phyloP scores from a whole-genome alignment of 1,284 basidiomycete species.

The Agroathelia rolfsii region DNA sequence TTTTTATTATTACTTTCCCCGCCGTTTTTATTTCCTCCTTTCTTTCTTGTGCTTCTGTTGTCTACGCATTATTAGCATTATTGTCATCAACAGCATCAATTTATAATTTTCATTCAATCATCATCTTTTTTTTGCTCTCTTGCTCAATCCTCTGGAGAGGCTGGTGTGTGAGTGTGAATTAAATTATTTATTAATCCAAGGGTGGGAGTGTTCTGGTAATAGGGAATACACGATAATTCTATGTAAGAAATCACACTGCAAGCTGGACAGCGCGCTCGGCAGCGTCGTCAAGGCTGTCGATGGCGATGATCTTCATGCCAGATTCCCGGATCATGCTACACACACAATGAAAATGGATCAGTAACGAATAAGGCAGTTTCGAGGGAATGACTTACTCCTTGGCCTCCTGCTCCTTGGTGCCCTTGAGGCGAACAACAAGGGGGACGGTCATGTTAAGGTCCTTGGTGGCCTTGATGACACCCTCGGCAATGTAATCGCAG shows the following conservation, averaged over 20 bases:
- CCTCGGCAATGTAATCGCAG: slow-evolving; percentile 95
- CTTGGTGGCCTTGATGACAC: slow-evolving; percentile 96
- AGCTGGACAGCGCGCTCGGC: slow-evolving; percentile 79
- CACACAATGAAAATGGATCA: slow-evolving; percentile 9
- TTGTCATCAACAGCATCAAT: too few relatives aligned
- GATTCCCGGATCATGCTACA: slow-evolving; percentile 84
- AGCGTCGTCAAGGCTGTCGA: slow-evolving; percentile 80
- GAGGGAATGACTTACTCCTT: slow-evolving; percentile 60
- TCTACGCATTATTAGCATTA: too few relatives aligned
- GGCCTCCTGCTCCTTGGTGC: slow-evolving; percentile 93
- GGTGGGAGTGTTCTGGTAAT: background rate
- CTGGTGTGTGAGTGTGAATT: slow-evolving; percentile 2
- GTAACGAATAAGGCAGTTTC: background rate
- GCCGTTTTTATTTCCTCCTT: slow-evolving; percentile 20
- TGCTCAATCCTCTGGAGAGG: too few relatives aligned
- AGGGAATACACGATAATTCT: slow-evolving; percentile 12
- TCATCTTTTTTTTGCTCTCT: too few relatives aligned
- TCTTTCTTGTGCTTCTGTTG: too few relatives aligned
- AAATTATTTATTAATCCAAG: slow-evolving; percentile 2
- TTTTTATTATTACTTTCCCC: slow-evolving; percentile 13
- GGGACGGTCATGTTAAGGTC: slow-evolving; percentile 84
- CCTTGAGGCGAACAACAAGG: slow-evolving; percentile 90
- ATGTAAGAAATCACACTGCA: slow-evolving; percentile 37
- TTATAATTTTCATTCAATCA: too few relatives aligned
- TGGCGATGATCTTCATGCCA: slow-evolving; percentile 87